These are phyloP conservation scores for Blastomyces parvus DNA, from an alignment of 2,329 filamentous ascomycete genomes.

Conservation along the genomic window DNA sequence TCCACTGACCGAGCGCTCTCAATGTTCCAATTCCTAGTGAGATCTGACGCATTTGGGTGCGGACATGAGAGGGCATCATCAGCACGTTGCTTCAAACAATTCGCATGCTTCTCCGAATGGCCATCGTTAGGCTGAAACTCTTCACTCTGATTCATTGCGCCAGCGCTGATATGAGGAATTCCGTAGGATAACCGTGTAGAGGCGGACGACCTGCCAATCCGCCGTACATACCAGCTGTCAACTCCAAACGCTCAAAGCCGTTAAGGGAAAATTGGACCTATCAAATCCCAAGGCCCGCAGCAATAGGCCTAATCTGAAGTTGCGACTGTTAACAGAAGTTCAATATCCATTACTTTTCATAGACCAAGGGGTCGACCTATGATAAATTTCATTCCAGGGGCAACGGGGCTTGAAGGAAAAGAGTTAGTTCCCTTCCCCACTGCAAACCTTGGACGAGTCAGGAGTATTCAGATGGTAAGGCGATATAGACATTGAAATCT, in stretches of 20 bases:
- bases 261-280: neutral
- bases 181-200: neutral
- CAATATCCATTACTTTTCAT: neutral
- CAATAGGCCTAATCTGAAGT: neutral
- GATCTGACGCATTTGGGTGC: neutral
- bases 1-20: neutral
- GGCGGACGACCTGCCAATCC: neutral
- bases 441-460: neutral
- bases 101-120: neutral
- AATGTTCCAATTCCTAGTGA: neutral
- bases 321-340: neutral
- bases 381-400: neutral
- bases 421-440: neutral
- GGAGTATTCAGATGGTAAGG: neutral
- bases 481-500: neutral
- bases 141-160: neutral
- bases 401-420: neutral
- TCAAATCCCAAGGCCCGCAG: neutral
- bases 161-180: neutral
- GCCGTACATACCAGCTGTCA: neutral
- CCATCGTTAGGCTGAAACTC: neutral
- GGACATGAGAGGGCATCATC: neutral
- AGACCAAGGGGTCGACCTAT: neutral
- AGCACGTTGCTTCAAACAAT: neutral
- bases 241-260: neutral